Percentiles rank a stretch among this genome's conserved stretches.
phyloP scores from a whole-genome alignment of 345 rosid genomes.

The Combretum micranthum region DNA sequence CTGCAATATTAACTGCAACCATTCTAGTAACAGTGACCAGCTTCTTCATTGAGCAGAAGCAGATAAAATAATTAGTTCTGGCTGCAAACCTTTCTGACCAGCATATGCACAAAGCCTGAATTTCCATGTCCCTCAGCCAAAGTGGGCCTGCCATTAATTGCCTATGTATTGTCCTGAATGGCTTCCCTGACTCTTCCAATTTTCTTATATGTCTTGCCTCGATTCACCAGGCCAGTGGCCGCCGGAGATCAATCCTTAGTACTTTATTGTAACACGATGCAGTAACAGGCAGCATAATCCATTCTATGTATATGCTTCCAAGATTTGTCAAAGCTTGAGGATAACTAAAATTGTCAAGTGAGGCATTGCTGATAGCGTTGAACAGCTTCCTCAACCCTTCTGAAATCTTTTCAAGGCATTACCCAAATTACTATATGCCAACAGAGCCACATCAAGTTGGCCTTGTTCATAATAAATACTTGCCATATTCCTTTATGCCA shows the following conservation, averaged over 20 bases:
- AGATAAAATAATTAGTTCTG: no score
- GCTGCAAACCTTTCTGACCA: no score
- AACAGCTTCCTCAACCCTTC: conserved; percentile 89
- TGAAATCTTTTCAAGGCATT: conserved; percentile 92
- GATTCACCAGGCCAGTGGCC: conserved; percentile 93
- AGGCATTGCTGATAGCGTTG: conserved; percentile 99
- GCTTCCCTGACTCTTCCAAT: conserved; percentile 93
- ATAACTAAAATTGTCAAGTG: conserved; percentile 71
- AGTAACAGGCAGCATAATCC: conserved; percentile 82
- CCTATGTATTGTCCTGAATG: conserved; percentile 82
- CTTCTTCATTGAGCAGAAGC: no score
- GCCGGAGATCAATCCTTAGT: conserved; percentile 92
- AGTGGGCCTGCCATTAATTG: conserved; percentile 70
- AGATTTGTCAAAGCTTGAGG: conserved; percentile 97
- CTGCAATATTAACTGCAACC: no score
- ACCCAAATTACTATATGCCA: conserved; percentile 98
- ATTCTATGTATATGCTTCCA: conserved; percentile 97
- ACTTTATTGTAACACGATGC: conserved; percentile 87
- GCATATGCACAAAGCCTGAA: no score
- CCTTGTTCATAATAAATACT: conserved; percentile 83
- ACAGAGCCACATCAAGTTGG: conserved; percentile 82
- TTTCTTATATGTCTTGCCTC: conserved; percentile 97
- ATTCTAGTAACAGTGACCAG: no score
- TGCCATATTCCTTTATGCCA: conserved; percentile 90
- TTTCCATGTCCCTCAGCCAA: conserved; percentile 99